Base-by-base conservation (phyloP, 2,329 filamentous ascomycete genomes). In the Verruconis gallopava region DNA sequence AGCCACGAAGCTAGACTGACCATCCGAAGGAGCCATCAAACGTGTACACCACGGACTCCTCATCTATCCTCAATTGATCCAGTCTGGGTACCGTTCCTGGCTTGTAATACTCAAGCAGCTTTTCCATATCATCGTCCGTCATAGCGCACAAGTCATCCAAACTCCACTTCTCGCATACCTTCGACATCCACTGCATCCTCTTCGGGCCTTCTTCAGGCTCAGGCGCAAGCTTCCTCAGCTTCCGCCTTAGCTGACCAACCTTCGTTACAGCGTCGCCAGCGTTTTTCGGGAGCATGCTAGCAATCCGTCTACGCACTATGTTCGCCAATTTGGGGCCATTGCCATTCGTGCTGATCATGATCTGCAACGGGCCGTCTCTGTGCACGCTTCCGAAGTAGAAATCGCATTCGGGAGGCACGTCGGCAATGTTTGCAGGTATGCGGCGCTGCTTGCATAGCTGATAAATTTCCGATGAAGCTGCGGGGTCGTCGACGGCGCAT, bases 331-430 rank as follows among this genome's bases (percentile, higher is more conserved):
- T 79, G 0, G 91, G 91, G 0, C 91, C 91, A 58, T 94, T 95
- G 40, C 91, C 91, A 59, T 96, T 98, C 25, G 91, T 98, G 65
- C 84, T 93, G 52, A 98, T 89, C 91, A 98, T 98, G 54, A 98
- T 81, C 67, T 98, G 91, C 46, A 98, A 64, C 4, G 91, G 91
- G 0, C 91, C 91, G 59, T 98, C 91, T 39, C 91, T 80, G 63
- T 98, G 85, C 30, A 95, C 80, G 57, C 83, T 91, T 48, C 91
- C 91, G 65, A 98, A 98, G 69, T 95, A 98, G 58, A 98, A 98
- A 57, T 98, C 91, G 62, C 91, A 98, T 61, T 98, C 91, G 1
- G 85, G 75, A 0, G 91, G 91, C 3, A 98, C 91, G 58, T 98
- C 91, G 50, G 91, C 91, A 50, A 98, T 94, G 61, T 98, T 98